Percentiles rank a stretch among this genome's conserved stretches.
These are phyloP conservation scores for Arachis hypogaea DNA, from an alignment of 306 rosid species.

Conservation along the genomic window DNA sequence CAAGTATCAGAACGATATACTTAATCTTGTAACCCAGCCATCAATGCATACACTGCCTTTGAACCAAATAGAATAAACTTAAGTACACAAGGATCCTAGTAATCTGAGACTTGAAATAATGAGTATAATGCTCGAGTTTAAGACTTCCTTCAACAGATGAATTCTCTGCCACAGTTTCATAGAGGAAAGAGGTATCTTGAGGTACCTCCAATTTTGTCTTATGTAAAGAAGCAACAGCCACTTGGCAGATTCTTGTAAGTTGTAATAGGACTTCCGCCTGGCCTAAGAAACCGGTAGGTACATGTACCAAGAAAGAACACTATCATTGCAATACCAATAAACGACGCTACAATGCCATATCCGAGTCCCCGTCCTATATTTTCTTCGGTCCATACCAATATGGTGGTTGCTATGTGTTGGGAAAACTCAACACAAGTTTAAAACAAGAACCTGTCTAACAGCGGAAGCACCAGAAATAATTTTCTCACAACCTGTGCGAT, in stretches of 20 bases:
- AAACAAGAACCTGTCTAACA: too few relatives aligned
- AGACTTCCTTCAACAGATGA: constrained; percentile 76
- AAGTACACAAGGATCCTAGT: too few relatives aligned
- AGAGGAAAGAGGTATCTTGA: constrained; percentile 56
- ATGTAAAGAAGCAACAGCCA: constrained; percentile 68
- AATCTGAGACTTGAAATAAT: too few relatives aligned
- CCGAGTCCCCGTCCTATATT: constrained; percentile 94
- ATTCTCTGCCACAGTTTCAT: constrained; percentile 58
- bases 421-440: too few relatives aligned
- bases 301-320: constrained; percentile 76
- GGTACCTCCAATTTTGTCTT: constrained; percentile 69
- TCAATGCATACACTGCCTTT: too few relatives aligned
- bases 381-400: constrained; percentile 81
- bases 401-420: constrained; percentile 54
- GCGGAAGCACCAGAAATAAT: too few relatives aligned
- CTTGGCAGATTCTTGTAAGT: constrained; percentile 72
- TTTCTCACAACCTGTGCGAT: too few relatives aligned
- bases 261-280: constrained; percentile 77
- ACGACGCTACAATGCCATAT: constrained; percentile 82
- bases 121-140: constrained; percentile 58
- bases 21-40: too few relatives aligned
- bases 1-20: too few relatives aligned
- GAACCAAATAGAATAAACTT: too few relatives aligned
- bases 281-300: constrained; percentile 74
- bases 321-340: constrained; percentile 63